These are phyloP conservation scores for Gossypium rotundifolium DNA, from an alignment of 345 rosid genomes.

Conservation along the genomic window DNA sequence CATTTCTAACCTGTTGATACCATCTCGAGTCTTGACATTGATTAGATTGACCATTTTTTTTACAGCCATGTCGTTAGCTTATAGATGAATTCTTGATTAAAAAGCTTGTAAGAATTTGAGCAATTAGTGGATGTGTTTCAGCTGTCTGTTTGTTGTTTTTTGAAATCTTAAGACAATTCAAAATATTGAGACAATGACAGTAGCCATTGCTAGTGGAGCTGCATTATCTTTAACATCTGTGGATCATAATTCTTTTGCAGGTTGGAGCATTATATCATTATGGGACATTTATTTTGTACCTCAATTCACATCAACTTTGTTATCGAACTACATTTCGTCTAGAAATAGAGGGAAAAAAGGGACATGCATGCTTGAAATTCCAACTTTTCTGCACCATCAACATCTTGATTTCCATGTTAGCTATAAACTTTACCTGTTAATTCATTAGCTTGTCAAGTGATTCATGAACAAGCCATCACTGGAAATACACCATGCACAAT, in stretches of 20 bases:
- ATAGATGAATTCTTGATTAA: neutral
- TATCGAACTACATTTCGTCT: too few relatives aligned
- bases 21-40: neutral
- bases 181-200: neutral
- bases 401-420: too few relatives aligned
- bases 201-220: constrained; percentile 1
- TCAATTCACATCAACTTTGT: too few relatives aligned
- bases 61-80: neutral
- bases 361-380: too few relatives aligned
- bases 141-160: neutral
- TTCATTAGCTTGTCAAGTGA: too few relatives aligned
- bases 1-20: neutral
- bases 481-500: too few relatives aligned
- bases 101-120: neutral
- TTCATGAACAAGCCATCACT: too few relatives aligned
- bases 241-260: neutral
- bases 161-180: neutral
- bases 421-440: too few relatives aligned
- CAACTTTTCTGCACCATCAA: too few relatives aligned
- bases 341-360: too few relatives aligned
- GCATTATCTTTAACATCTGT: neutral
- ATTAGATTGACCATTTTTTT: constrained; percentile 3
- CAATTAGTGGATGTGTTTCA: neutral
- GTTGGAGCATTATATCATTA: neutral
- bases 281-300: neutral